A percentile compares a stretch with the other conserved stretches of the same genome.
phyloP scores from a whole-genome alignment of 2,329 filamentous ascomycete species.

The Alternaria arborescens region DNA sequence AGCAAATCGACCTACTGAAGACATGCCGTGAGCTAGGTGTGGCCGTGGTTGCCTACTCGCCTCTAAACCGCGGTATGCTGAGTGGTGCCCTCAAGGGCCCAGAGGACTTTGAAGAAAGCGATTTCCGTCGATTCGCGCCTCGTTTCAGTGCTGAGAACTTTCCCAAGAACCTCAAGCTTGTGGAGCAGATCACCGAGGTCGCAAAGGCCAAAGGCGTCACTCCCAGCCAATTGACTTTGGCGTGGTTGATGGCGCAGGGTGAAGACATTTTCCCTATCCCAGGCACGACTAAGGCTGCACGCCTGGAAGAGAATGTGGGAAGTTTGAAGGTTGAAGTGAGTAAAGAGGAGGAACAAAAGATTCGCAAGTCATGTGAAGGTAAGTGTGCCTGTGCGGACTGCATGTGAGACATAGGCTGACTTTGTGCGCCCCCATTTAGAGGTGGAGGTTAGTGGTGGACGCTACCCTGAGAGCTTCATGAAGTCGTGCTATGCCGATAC shows the following conservation, averaged over 20 bases:
- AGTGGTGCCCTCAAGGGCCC: slow-evolving; percentile 44
- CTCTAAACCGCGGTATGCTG: slow-evolving; percentile 48
- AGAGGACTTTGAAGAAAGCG: slow-evolving; percentile 56
- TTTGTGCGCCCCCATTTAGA: not conserved
- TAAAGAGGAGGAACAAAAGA: slow-evolving; percentile 39
- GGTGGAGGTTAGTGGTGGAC: slow-evolving; percentile 54
- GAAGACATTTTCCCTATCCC: slow-evolving; percentile 66
- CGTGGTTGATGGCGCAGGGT: slow-evolving; percentile 53
- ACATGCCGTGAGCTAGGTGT: slow-evolving; percentile 57
- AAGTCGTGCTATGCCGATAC: slow-evolving; percentile 52
- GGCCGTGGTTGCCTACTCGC: slow-evolving; percentile 51
- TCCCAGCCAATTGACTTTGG: slow-evolving; percentile 64
- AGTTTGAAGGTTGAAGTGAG: slow-evolving; percentile 38
- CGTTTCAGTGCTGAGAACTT: slow-evolving; percentile 55
- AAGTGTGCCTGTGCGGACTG: too few relatives aligned
- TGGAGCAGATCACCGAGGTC: slow-evolving; percentile 40
- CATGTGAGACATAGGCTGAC: too few relatives aligned
- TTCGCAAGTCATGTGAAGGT: slow-evolving; percentile 33
- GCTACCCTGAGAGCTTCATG: slow-evolving; percentile 53
- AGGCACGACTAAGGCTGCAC: slow-evolving; percentile 50
- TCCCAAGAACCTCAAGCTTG: slow-evolving; percentile 48
- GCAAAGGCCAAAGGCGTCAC: slow-evolving; percentile 62
- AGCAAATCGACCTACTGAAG: slow-evolving; percentile 46
- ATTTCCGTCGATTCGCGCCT: slow-evolving; percentile 43
- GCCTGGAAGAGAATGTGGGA: slow-evolving; percentile 45